A percentile compares a stretch with the other conserved stretches of the same genome.
Conservation (phyloP, 768 basidiomycete genomes). For the Tubosaeta sp. region DNA sequence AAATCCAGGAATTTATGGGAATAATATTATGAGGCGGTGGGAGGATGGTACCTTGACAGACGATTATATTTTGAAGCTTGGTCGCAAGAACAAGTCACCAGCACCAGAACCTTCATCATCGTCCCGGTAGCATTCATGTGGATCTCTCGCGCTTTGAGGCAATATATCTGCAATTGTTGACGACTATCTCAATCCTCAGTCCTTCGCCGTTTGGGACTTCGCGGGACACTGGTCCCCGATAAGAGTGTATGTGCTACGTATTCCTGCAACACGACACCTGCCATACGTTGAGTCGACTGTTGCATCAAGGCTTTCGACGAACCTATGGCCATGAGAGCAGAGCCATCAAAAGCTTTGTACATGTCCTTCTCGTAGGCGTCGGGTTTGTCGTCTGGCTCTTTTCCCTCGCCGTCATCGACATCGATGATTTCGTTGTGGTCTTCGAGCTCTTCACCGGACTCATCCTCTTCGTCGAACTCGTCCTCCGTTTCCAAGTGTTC, state of each 20-base stretch:
- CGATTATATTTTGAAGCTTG: slow-evolving; percentile 28
- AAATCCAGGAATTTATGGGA: slow-evolving; percentile 71
- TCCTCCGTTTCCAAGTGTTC: slow-evolving; percentile 15
- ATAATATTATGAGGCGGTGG: slow-evolving; percentile 79
- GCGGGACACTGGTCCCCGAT: neutral
- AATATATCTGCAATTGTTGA: slow-evolving; percentile 6
- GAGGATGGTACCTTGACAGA: slow-evolving; percentile 69
- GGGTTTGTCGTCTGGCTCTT: slow-evolving; percentile 1
- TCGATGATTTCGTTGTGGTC: slow-evolving; percentile 8
- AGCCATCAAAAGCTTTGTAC: slow-evolving; percentile 73
- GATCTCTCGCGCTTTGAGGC: neutral
- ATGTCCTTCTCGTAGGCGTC: slow-evolving; percentile 44
- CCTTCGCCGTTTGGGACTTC: slow-evolving; percentile 8
- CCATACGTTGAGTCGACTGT: neutral
- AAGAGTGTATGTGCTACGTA: slow-evolving; percentile 40
- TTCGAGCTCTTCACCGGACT: slow-evolving; percentile 13
- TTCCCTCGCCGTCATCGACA: slow-evolving; percentile 6
- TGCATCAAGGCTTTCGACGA: slow-evolving; percentile 10
- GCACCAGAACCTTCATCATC: neutral
- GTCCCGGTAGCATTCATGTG: slow-evolving; percentile 10
- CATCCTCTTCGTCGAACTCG: slow-evolving; percentile 13
- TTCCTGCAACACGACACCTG: slow-evolving; percentile 70
- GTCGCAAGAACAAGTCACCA: slow-evolving; percentile 14
- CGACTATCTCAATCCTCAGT: neutral
- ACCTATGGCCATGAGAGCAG: slow-evolving; percentile 72